Conservation (phyloP, 2,329 filamentous ascomycete genomes). For the Dactylella cylindrospora region DNA sequence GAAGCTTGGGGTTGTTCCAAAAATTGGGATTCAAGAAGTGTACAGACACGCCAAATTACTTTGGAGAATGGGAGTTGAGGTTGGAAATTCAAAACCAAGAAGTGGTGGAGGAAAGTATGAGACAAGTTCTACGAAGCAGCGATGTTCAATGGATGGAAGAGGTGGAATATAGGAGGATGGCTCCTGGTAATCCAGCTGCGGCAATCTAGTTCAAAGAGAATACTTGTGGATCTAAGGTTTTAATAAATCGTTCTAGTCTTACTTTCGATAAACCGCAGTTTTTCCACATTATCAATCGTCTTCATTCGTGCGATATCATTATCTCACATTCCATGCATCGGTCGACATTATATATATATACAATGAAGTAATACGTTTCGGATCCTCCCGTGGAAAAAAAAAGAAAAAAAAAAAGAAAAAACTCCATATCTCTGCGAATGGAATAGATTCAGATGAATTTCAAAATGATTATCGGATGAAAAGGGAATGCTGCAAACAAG, state of each 20-base stretch:
- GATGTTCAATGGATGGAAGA: conserved; percentile 27
- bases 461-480: conserved; percentile 2
- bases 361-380: conserved; percentile 41
- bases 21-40: conserved; percentile 61
- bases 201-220: not conserved
- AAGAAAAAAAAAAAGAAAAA: conserved; percentile 14
- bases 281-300: conserved; percentile 17
- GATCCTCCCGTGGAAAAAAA: conserved; percentile 22
- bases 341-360: conserved; percentile 45
- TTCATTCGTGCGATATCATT: conserved; percentile 35
- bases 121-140: not conserved
- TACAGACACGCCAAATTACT: conserved; percentile 61
- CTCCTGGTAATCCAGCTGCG: not conserved
- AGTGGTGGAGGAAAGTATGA: not conserved
- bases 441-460: conserved; percentile 4
- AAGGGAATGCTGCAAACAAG: not conserved
- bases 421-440: conserved; percentile 12
- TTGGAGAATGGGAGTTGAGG: conserved; percentile 66
- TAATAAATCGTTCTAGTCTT: conserved; percentile 5
- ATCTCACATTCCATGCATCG: conserved; percentile 39
- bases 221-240: not conserved
- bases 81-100: conserved; percentile 4
- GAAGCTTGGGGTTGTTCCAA: conserved; percentile 64
- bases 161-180: conserved; percentile 49
- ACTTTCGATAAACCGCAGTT: not conserved